These are phyloP conservation scores for Quercus robur DNA, from an alignment of 306 rosid genomes.

Conservation along the genomic window DNA sequence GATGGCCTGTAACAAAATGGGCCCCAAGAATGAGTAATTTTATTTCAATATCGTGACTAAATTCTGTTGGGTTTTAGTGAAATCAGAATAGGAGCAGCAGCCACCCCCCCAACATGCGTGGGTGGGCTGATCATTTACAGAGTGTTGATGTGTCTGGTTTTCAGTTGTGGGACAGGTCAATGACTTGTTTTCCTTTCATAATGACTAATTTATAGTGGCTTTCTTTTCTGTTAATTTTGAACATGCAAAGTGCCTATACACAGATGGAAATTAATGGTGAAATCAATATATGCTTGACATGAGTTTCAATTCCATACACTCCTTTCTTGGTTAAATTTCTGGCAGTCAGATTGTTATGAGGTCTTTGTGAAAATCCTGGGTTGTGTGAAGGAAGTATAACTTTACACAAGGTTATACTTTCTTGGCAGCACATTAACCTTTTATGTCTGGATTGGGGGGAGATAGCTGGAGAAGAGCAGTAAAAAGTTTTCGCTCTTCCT, in stretches of 20 bases:
- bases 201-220: conserved; percentile 6
- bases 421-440: too few relatives aligned
- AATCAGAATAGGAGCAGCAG: conserved; percentile 17
- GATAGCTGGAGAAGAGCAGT: too few relatives aligned
- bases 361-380: too few relatives aligned
- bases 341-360: too few relatives aligned
- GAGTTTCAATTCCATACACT: not conserved
- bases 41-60: conserved; percentile 17
- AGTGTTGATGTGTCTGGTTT: conserved; percentile 13
- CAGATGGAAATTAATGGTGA: conserved; percentile 24
- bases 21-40: conserved; percentile 24
- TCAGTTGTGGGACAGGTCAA: conserved; percentile 14
- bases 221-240: conserved; percentile 22
- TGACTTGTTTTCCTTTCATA: conserved; percentile 3
- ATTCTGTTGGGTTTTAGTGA: conserved; percentile 6
- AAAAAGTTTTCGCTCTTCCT: too few relatives aligned
- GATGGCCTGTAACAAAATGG: not conserved
- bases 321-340: too few relatives aligned
- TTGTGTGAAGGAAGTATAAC: too few relatives aligned
- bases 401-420: too few relatives aligned
- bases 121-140: conserved; percentile 10
- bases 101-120: conserved; percentile 1
- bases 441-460: too few relatives aligned
- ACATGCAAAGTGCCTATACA: conserved; percentile 34
- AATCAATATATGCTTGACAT: conserved; percentile 17